A percentile compares a stretch with the other conserved stretches of the same genome.
phyloP scores from a whole-genome alignment of 2,329 filamentous ascomycete species.

The Phaeosphaeria sp. region DNA sequence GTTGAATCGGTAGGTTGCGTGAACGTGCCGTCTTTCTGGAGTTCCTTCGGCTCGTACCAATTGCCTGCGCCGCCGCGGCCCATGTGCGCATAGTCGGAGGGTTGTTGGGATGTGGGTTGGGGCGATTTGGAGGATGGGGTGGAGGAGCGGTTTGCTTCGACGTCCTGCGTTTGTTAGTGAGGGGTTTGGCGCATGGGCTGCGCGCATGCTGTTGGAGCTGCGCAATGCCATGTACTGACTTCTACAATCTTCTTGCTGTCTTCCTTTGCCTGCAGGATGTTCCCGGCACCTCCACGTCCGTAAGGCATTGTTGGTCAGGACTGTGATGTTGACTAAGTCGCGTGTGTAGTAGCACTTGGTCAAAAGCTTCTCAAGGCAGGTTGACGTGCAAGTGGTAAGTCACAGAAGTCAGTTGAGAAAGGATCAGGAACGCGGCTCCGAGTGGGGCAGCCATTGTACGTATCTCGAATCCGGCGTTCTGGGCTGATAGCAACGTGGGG shows the following conservation, averaged over 20 bases:
- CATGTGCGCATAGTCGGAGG: constrained; percentile 51
- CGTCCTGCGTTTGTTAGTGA: constrained; percentile 35
- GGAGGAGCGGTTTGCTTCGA: constrained; percentile 47
- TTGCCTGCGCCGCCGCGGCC: constrained; percentile 57
- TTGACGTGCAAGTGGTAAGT: neutral
- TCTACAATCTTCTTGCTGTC: constrained; percentile 39
- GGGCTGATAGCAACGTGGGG: constrained; percentile 32
- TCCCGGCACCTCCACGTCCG: constrained; percentile 56
- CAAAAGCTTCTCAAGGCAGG: neutral
- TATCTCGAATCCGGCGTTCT: constrained; percentile 8
- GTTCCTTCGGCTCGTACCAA: constrained; percentile 52
- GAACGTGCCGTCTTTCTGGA: constrained; percentile 50
- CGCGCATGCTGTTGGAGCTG: neutral
- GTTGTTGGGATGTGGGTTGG: constrained; percentile 17
- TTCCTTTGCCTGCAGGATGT: constrained; percentile 48
- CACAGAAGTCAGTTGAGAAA: neutral
- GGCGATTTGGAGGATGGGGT: constrained; percentile 14
- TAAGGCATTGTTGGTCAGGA: constrained; percentile 31
- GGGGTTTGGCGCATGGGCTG: neutral
- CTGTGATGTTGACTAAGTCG: neutral
- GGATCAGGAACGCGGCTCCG: constrained; percentile 13
- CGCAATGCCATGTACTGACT: constrained; percentile 24
- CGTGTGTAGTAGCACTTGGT: neutral
- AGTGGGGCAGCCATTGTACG: constrained; percentile 13
- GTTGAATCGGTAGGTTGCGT: constrained; percentile 36